phyloP scores from a whole-genome alignment of 2,329 filamentous ascomycete genomes.

The Biscogniauxia marginata region DNA sequence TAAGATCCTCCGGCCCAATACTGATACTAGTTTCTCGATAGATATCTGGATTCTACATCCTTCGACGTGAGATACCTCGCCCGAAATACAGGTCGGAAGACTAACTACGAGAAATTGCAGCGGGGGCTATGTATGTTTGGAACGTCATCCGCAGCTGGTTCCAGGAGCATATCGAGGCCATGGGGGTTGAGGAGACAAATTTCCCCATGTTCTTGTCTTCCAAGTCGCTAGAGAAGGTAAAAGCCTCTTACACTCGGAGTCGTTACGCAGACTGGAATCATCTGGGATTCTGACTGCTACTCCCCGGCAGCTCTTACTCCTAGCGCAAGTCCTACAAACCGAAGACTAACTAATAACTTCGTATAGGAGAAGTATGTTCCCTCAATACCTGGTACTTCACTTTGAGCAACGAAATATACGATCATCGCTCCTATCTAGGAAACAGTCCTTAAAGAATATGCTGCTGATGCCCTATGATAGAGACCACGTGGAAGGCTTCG shows the following conservation, averaged over 20 bases:
- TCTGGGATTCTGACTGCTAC: no score
- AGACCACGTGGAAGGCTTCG: slow-evolving; percentile 98
- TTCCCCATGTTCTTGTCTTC: slow-evolving; percentile 95
- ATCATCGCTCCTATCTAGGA: background rate
- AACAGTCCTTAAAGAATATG: background rate
- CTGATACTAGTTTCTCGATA: slow-evolving; percentile 38
- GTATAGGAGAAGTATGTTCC: slow-evolving; percentile 21
- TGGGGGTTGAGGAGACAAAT: slow-evolving; percentile 93
- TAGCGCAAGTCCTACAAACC: background rate
- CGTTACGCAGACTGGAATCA: no score
- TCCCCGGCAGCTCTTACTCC: background rate
- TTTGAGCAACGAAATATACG: no score
- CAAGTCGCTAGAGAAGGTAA: slow-evolving; percentile 74
- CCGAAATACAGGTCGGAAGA: background rate
- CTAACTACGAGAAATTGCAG: slow-evolving; percentile 13
- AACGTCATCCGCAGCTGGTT: slow-evolving; percentile 66
- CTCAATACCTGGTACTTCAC: no score
- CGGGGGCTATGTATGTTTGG: slow-evolving; percentile 66
- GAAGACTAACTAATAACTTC: background rate
- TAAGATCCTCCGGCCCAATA: background rate
- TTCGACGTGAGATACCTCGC: slow-evolving; percentile 55
- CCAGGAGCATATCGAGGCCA: slow-evolving; percentile 73
- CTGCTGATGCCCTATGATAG: slow-evolving; percentile 53
- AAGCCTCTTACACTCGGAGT: background rate
- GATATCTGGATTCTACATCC: slow-evolving; percentile 95